A percentile compares a stretch with the other conserved stretches of the same genome.
Conservation (phyloP, 2,329 filamentous ascomycete genomes). For the Dothidotthia symphoricarpi region DNA sequence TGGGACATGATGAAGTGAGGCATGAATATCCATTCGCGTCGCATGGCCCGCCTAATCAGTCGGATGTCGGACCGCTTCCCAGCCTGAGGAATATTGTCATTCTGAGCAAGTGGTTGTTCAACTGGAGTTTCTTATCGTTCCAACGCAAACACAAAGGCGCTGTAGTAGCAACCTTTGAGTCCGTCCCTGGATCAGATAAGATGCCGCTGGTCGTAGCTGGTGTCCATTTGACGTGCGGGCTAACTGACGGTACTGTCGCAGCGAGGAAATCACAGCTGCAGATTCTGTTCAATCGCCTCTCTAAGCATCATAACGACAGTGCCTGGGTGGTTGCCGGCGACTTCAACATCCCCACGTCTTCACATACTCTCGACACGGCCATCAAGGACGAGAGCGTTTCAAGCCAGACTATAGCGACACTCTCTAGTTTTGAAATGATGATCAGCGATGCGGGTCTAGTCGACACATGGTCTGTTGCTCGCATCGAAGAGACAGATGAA, state of each 20-base stretch:
- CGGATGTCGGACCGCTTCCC: constrained; percentile 55
- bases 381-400: constrained; percentile 56
- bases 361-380: constrained; percentile 55
- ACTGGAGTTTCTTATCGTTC: constrained; percentile 57
- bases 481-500: constrained; percentile 47
- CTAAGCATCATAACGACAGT: constrained; percentile 42
- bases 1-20: constrained; percentile 49
- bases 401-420: constrained; percentile 44
- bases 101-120: constrained; percentile 56
- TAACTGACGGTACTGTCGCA: constrained; percentile 58
- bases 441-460: constrained; percentile 50
- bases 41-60: constrained; percentile 56
- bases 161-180: constrained; percentile 49
- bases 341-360: constrained; percentile 63
- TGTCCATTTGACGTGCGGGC: constrained; percentile 61
- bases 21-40: constrained; percentile 56
- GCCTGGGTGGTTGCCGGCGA: constrained; percentile 62
- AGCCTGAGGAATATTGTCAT: constrained; percentile 62
- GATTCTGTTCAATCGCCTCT: constrained; percentile 51
- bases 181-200: constrained; percentile 29
- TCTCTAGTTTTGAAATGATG: constrained; percentile 50
- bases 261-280: constrained; percentile 59
- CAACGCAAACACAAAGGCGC: constrained; percentile 59
- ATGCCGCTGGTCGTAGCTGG: constrained; percentile 53
- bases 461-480: constrained; percentile 54